Conservation (phyloP, 1,284 basidiomycete species). For the Moesziomyces antarcticus region DNA sequence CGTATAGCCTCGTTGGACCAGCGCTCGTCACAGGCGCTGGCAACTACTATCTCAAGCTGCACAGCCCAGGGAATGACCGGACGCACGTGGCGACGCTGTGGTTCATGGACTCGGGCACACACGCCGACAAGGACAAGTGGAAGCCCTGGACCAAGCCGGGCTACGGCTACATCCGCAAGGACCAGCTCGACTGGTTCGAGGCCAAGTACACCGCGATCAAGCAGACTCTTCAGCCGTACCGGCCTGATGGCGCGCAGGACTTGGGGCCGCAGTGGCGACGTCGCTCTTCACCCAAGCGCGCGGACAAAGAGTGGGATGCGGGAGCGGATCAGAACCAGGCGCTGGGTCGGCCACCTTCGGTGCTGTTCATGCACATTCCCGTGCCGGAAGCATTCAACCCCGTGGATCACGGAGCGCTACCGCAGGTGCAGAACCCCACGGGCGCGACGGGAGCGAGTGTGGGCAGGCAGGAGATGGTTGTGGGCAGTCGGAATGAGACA, state of each 20-base stretch:
- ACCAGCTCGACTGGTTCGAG: slow-evolving; percentile 62
- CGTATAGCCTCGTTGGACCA: slow-evolving; percentile 81
- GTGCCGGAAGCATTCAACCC: slow-evolving; percentile 60
- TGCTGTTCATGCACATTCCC: slow-evolving; percentile 66
- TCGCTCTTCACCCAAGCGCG: background rate
- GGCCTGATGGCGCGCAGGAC: slow-evolving; percentile 47
- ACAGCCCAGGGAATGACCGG: slow-evolving; percentile 67
- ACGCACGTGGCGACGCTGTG: slow-evolving; percentile 89
- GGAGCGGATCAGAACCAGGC: slow-evolving; percentile 17
- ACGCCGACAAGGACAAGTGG: slow-evolving; percentile 38
- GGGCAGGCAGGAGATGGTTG: background rate
- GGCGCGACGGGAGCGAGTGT: slow-evolving; percentile 12
- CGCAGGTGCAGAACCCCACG: slow-evolving; percentile 8
- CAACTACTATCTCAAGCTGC: slow-evolving; percentile 28
- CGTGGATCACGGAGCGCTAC: slow-evolving; percentile 2
- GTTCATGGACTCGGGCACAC: slow-evolving; percentile 86
- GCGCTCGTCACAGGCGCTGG: slow-evolving; percentile 73
- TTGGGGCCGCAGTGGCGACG: slow-evolving; percentile 19
- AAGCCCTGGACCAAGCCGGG: slow-evolving; percentile 45
- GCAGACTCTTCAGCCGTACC: slow-evolving; percentile 44
- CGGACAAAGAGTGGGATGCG: slow-evolving; percentile 30
- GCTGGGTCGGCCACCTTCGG: slow-evolving; percentile 46
- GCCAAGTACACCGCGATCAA: slow-evolving; percentile 19
- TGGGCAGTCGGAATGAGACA: slow-evolving; percentile 51
- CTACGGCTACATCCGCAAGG: slow-evolving; percentile 58